Conservation (phyloP, 1,139 yeast species). For the Debaryomycetaceae sp. region DNA sequence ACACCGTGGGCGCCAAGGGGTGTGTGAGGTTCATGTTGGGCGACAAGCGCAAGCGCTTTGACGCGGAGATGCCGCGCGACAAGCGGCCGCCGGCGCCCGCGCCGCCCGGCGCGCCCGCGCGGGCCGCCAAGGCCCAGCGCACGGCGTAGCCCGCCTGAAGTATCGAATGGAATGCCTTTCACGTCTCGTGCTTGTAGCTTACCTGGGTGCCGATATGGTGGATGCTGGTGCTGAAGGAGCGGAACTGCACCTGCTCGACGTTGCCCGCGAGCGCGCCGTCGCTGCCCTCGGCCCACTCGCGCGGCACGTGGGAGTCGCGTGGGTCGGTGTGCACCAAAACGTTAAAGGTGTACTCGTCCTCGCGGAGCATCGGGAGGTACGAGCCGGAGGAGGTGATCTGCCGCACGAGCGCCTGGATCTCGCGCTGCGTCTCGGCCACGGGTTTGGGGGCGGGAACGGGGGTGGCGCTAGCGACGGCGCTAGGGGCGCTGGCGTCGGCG, state of each 20-base stretch:
- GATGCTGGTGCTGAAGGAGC: constrained; percentile 62
- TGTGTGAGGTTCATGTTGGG: constrained; percentile 54
- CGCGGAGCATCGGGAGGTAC: constrained; percentile 69
- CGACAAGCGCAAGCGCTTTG: constrained; percentile 43
- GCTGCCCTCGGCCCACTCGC: constrained; percentile 81
- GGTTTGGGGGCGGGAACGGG: constrained; percentile 25
- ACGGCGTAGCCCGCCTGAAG: background rate
- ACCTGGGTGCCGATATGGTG: constrained; percentile 78
- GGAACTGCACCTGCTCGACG: constrained; percentile 65
- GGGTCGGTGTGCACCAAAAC: constrained; percentile 83
- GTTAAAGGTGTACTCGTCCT: constrained; percentile 73
- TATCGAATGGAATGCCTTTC: background rate
- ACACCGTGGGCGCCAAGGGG: constrained; percentile 41
- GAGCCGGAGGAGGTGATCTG: constrained; percentile 89
- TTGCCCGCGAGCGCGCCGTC: constrained; percentile 53
- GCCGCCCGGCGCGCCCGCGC: background rate
- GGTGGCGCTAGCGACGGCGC: no score
- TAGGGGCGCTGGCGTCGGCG: constrained; percentile 1
- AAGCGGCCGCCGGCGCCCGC: background rate
- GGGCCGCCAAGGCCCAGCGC: background rate
- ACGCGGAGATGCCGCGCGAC: constrained; percentile 17
- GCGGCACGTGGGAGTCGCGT: constrained; percentile 54
- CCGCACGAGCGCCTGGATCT: constrained; percentile 79
- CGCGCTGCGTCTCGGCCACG: constrained; percentile 56
- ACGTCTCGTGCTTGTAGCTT: constrained; percentile 47